These are phyloP conservation scores for Eutrema japonicum DNA, from an alignment of 345 rosid species.

Conservation along the genomic window DNA sequence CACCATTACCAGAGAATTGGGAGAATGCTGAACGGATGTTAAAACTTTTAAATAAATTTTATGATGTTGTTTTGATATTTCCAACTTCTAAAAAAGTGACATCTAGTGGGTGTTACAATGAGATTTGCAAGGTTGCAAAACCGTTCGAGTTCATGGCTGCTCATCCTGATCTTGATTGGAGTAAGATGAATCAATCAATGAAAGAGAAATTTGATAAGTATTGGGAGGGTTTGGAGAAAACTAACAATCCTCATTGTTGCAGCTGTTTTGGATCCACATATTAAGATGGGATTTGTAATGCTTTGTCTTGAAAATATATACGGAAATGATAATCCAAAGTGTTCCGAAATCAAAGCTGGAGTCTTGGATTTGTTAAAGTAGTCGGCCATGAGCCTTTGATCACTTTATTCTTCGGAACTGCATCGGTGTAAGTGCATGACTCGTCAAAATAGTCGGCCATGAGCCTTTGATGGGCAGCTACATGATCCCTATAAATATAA, in stretches of 20 bases:
- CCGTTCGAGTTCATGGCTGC: neutral
- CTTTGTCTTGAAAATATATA: no score
- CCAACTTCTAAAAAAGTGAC: neutral
- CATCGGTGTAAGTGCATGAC: no score
- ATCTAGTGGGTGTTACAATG: constrained; percentile 6
- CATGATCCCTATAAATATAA: no score
- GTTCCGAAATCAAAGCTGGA: no score
- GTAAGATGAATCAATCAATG: neutral
- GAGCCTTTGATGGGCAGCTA: no score
- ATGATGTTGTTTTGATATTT: neutral
- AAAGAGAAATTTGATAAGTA: neutral
- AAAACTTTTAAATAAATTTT: neutral
- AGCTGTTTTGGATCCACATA: neutral
- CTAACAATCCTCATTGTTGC: constrained; percentile 6
- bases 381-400: no score
- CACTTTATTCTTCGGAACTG: no score
- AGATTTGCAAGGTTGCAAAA: neutral
- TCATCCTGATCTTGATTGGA: neutral
- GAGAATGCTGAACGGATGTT: neutral
- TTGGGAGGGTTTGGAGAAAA: neutral
- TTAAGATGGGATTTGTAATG: neutral
- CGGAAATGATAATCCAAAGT: no score
- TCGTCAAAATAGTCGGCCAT: no score
- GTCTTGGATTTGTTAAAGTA: no score
- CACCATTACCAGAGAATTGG: neutral